Evolutionary conservation across 2,329 filamentous ascomycete genomes (phyloP), one percentile per base, ranked within the genome.

Genomic region (Pyrenophora teres): DNA sequence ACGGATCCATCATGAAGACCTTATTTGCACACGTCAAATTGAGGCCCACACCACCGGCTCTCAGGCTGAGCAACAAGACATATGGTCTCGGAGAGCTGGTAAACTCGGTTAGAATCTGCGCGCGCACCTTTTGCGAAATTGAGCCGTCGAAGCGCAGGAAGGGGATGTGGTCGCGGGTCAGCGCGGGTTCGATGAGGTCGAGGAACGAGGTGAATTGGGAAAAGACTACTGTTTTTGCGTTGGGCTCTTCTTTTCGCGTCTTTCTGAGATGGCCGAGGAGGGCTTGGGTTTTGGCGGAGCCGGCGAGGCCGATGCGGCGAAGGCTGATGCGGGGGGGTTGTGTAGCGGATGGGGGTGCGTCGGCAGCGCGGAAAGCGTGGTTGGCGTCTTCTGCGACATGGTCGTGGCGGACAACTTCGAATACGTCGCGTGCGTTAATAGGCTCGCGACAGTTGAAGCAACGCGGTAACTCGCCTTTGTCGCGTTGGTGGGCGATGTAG

Each of bases 1-100:
- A 99, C 0, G 94, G 94, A 74, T 99, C 94, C 94, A 99, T 97
- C 89, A 99, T 95, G 77, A 88, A 99, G 4, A 99, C 95, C 46
- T 90, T 81, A 58, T 87, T 90, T 5, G 94, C 94, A 60, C 87
- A 87, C 0, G 93, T 97, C 55, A 99, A 76, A 69, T 99, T 99
- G 37, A 99, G 80, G 0, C 94, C 94, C 0, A 99, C 94, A 19
- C 94, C 95, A 4, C 95, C 94, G 0, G 95, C 94, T 16, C 91
- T 83, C 49, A 99, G 78, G 63, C 88, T 93, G 44, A 99, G 83
- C 1, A 99, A 80, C 3, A 99, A 78, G 1, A 99, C 84, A 2
- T 83, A 83, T 19, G 90, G 90, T 41, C 82, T 84, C 2, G 57
- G 67, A 50, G 27, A 77, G 0, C 79, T 54, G 0, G 72, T 79